These are phyloP conservation scores for Penicillium sp. DNA, from an alignment of 2,329 filamentous ascomycete genomes.

Conservation along the genomic window DNA sequence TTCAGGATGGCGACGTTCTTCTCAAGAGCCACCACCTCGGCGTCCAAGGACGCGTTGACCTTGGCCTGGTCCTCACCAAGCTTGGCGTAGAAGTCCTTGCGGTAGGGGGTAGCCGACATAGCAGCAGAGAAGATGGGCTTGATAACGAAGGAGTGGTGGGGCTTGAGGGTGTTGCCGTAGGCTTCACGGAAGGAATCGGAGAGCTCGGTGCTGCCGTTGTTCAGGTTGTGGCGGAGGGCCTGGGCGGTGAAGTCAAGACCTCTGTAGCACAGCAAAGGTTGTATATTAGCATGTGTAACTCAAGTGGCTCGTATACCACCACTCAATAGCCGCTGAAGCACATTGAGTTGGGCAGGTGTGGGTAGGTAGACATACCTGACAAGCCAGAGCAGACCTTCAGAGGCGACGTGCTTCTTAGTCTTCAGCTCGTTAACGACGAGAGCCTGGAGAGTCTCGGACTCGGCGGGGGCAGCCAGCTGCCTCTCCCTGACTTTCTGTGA, in stretches of 20 bases:
- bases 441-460: constrained; percentile 76
- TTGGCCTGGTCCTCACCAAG: constrained; percentile 49
- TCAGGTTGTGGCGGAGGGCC: constrained; percentile 68
- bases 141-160: constrained; percentile 77
- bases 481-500: constrained; percentile 77
- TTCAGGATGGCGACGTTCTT: too few species aligned
- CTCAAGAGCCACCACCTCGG: too few species aligned
- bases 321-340: too few species aligned
- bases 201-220: constrained; percentile 63
- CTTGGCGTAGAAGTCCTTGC: constrained; percentile 86
- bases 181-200: constrained; percentile 75
- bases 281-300: too few species aligned
- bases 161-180: constrained; percentile 80
- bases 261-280: too few species aligned
- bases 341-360: too few species aligned
- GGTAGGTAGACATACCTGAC: constrained; percentile 57
- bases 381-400: constrained; percentile 86
- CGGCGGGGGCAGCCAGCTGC: constrained; percentile 64
- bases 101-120: constrained; percentile 90
- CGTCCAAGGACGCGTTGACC: too few species aligned
- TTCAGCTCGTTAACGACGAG: constrained; percentile 81
- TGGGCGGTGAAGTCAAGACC: constrained; percentile 89
- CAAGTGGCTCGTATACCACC: too few species aligned
- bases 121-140: constrained; percentile 89
- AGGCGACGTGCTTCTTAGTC: constrained; percentile 75